Percentiles rank a stretch among this genome's conserved stretches.
These are phyloP conservation scores for Misopates orontium DNA, from an alignment of 257 asterid genomes.

Conservation along the genomic window DNA sequence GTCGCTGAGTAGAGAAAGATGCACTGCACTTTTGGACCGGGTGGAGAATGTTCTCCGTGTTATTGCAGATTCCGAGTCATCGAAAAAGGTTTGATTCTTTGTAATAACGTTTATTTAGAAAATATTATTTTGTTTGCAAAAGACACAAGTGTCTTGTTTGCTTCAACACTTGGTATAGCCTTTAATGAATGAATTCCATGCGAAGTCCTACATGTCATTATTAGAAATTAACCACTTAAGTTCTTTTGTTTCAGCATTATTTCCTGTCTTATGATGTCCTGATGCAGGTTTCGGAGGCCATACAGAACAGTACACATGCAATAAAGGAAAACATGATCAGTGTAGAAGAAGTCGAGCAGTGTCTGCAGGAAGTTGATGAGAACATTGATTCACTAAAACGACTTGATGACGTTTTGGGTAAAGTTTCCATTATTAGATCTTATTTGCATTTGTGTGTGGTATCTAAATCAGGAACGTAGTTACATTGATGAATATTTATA, in stretches of 20 bases:
- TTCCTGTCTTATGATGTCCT: slow-evolving; percentile 22
- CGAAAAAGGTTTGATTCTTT: slow-evolving; percentile 62
- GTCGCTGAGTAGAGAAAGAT: slow-evolving; percentile 73
- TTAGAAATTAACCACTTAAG: too few species aligned
- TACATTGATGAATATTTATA: neutral
- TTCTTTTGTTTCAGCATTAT: slow-evolving; percentile 6
- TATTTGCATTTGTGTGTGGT: slow-evolving; percentile 12
- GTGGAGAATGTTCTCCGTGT: slow-evolving; percentile 73
- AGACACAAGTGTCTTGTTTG: slow-evolving; percentile 5
- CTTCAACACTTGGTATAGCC: neutral
- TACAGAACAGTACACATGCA: slow-evolving; percentile 61
- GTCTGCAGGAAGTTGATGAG: slow-evolving; percentile 65
- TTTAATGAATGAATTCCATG: slow-evolving; percentile 6
- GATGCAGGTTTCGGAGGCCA: slow-evolving; percentile 74
- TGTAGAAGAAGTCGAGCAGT: slow-evolving; percentile 64
- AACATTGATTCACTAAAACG: slow-evolving; percentile 61
- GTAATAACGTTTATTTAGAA: slow-evolving; percentile 9
- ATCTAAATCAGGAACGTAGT: neutral
- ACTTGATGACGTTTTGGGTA: slow-evolving; percentile 63
- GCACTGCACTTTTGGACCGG: slow-evolving; percentile 59
- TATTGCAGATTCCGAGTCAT: slow-evolving; percentile 74
- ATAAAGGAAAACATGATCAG: slow-evolving; percentile 56
- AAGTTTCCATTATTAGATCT: slow-evolving; percentile 21
- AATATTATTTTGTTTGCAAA: neutral
- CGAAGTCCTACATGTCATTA: neutral